phyloP scores from a whole-genome alignment of 2,329 filamentous ascomycete species.

The Elsinoe perseae region DNA sequence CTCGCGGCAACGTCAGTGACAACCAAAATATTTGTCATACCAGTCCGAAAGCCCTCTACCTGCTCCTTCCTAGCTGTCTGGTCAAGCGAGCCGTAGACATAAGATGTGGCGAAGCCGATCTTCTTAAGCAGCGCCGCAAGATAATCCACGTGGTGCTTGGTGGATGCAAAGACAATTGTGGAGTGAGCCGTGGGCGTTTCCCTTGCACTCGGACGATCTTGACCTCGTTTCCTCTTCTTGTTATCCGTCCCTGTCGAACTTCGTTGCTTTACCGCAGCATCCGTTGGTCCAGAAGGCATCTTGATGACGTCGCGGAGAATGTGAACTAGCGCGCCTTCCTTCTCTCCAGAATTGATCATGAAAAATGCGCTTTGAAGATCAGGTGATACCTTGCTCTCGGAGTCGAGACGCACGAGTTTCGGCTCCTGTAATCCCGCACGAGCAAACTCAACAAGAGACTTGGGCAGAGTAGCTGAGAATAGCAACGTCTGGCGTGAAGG shows the following conservation, averaged over 20 bases:
- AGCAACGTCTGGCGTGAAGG: constrained; percentile 78
- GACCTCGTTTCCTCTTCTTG: constrained; percentile 67
- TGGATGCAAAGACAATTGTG: constrained; percentile 89
- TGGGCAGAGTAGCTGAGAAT: constrained; percentile 91
- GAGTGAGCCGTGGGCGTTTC: constrained; percentile 80
- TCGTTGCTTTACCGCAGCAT: constrained; percentile 41
- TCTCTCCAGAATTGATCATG: constrained; percentile 82
- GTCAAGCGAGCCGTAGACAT: constrained; percentile 89
- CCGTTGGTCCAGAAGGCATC: constrained; percentile 63
- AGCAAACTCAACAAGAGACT: constrained; percentile 91
- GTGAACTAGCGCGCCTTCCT: constrained; percentile 85
- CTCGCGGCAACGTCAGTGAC: constrained; percentile 92
- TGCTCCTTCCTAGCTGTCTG: constrained; percentile 89
- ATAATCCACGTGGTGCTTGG: constrained; percentile 97
- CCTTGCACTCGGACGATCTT: constrained; percentile 43
- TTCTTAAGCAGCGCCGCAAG: constrained; percentile 69
- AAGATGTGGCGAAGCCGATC: constrained; percentile 81
- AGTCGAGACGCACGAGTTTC: constrained; percentile 79
- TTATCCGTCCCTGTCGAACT: constrained; percentile 40
- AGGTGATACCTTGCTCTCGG: constrained; percentile 91
- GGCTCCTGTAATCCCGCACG: constrained; percentile 89
- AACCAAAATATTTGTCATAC: constrained; percentile 80
- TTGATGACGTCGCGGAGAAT: constrained; percentile 88
- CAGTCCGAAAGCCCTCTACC: constrained; percentile 79
- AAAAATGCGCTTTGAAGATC: constrained; percentile 96